Evolutionary conservation across 805 yeast genomes (phyloP).

Genomic region (Hanseniaspora occidentalis): DNA sequence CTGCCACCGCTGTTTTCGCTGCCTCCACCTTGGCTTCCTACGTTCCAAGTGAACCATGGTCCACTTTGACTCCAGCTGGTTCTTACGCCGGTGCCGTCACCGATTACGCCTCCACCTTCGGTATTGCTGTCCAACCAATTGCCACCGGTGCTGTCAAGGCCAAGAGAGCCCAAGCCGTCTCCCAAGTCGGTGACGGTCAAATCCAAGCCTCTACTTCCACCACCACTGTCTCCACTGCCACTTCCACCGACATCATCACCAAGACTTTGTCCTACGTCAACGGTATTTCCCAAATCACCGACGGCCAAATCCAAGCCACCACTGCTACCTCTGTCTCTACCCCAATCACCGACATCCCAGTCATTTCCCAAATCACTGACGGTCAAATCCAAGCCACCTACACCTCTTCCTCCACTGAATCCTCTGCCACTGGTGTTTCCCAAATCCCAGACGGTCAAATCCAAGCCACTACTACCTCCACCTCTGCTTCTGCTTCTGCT

Average conservation of each 20-base stretch:
- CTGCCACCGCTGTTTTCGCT: constrained; percentile 29
- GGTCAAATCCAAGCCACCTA: constrained; percentile 32
- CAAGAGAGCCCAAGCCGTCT: constrained; percentile 24
- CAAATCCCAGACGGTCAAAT: constrained; percentile 11
- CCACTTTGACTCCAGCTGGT: constrained; percentile 24
- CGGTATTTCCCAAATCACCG: constrained; percentile 25
- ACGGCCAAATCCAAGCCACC: constrained; percentile 26
- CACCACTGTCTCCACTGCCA: constrained; percentile 25
- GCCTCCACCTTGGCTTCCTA: constrained; percentile 35
- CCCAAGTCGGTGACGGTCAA: constrained; percentile 28
- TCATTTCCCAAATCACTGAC: constrained; percentile 31
- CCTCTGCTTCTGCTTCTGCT: constrained; percentile 18
- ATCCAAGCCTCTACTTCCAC: constrained; percentile 25
- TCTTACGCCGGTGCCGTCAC: constrained; percentile 42
- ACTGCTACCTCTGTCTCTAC: constrained; percentile 22
- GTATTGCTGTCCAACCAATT: constrained; percentile 52
- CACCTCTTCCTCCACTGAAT: constrained; percentile 14
- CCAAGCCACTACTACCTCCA: constrained; percentile 21
- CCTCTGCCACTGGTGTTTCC: constrained; percentile 10
- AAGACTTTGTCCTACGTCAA: constrained; percentile 19
- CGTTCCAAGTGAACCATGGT: constrained; percentile 20
- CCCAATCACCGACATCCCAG: constrained; percentile 9
- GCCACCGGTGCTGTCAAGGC: constrained; percentile 26
- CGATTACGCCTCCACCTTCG: constrained; percentile 43
- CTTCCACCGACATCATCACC: constrained; percentile 15